phyloP scores from a whole-genome alignment of 306 rosid genomes.

The Carpinus fangiana region DNA sequence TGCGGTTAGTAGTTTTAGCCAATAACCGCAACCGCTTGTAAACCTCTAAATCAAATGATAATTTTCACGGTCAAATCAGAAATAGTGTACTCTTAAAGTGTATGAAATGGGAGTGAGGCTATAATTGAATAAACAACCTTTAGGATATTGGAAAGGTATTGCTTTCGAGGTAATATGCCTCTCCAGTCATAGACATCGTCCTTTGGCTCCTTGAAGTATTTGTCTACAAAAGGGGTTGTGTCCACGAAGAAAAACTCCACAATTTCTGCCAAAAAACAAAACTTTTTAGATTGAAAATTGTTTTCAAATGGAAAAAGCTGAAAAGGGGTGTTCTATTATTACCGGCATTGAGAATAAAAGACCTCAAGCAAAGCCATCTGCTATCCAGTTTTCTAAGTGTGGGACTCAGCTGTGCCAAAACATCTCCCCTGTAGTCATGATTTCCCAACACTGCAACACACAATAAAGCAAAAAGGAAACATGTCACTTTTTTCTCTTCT shows the following conservation, averaged over 20 bases:
- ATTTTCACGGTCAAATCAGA: too few species aligned
- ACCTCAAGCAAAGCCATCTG: slow-evolving; percentile 62
- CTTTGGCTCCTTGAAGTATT: slow-evolving; percentile 36
- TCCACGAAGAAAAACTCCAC: slow-evolving; percentile 69
- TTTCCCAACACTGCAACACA: slow-evolving; percentile 44
- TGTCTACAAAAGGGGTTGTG: slow-evolving; percentile 59
- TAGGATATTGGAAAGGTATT: slow-evolving; percentile 43
- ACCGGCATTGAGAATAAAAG: slow-evolving; percentile 55
- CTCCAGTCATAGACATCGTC: slow-evolving; percentile 62
- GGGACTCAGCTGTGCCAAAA: slow-evolving; percentile 44
- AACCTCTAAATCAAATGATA: too few species aligned
- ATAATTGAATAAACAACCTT: slow-evolving; percentile 32
- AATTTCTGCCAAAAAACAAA: slow-evolving; percentile 26
- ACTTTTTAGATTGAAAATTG: neutral
- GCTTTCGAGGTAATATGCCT: slow-evolving; percentile 43
- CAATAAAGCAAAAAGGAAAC: neutral
- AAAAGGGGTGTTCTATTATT: neutral
- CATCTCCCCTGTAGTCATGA: slow-evolving; percentile 56
- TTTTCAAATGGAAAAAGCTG: neutral
- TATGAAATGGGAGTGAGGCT: too few species aligned
- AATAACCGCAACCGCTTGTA: too few species aligned
- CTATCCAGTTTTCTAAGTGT: slow-evolving; percentile 42
- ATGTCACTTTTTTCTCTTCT: neutral
- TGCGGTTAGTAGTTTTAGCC: too few species aligned
- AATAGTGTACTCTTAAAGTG: too few species aligned